Evolutionary conservation across 1,284 basidiomycete species (phyloP).

Genomic region (Anthracocystis setariae): DNA sequence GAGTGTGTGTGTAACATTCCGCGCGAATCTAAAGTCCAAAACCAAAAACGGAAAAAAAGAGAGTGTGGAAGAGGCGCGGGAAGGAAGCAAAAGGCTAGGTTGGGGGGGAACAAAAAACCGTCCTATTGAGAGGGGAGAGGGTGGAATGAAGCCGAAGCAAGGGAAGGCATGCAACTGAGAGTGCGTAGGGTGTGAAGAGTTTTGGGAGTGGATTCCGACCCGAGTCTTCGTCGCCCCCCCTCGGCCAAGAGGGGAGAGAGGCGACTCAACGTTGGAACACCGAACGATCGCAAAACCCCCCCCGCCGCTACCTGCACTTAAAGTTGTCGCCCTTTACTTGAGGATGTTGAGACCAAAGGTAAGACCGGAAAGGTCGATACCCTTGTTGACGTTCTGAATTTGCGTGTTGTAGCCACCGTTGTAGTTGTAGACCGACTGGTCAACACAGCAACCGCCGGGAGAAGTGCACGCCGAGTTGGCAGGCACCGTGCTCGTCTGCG

Average conservation of each 20-base stretch:
- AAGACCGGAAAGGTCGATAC: slow-evolving; percentile 31
- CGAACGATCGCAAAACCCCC: too few species aligned
- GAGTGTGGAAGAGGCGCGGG: not conserved
- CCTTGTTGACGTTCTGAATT: slow-evolving; percentile 39
- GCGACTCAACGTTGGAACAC: too few species aligned
- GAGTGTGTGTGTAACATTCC: slow-evolving; percentile 5
- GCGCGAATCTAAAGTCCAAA: slow-evolving; percentile 10
- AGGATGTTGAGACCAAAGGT: slow-evolving; percentile 46
- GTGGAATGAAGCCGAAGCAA: too few species aligned
- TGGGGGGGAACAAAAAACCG: too few species aligned
- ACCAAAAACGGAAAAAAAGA: not conserved
- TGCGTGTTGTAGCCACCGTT: slow-evolving; percentile 47
- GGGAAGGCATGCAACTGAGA: too few species aligned
- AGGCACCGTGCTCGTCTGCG: slow-evolving; percentile 25
- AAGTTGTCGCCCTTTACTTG: too few species aligned
- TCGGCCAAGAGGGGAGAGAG: too few species aligned
- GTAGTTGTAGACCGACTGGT: slow-evolving; percentile 44
- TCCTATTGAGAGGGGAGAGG: too few species aligned
- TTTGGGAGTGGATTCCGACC: too few species aligned
- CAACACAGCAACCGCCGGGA: slow-evolving; percentile 37
- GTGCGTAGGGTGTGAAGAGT: too few species aligned
- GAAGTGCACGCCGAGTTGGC: slow-evolving; percentile 29
- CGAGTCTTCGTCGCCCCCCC: too few species aligned
- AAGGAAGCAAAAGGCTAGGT: not conserved
- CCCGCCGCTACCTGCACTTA: too few species aligned